phyloP scores from a whole-genome alignment of 768 basidiomycete species.

The Xerocomus brunneocitrinus region DNA sequence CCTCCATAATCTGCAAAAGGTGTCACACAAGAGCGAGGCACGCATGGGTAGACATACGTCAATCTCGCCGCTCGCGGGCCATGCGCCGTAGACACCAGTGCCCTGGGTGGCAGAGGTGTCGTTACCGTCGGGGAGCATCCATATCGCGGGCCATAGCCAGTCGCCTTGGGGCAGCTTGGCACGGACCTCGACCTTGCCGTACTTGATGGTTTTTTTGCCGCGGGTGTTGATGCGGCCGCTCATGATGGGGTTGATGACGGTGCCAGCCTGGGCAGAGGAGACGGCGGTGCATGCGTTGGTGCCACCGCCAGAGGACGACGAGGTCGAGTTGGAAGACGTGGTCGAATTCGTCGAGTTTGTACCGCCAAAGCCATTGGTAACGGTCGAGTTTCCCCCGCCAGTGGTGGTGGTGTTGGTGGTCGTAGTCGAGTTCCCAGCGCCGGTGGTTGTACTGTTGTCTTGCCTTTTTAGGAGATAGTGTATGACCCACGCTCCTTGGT shows the following conservation, averaged over 20 bases:
- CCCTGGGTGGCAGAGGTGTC: conserved; percentile 14
- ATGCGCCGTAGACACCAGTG: conserved; percentile 30
- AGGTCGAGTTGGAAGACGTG: conserved; percentile 25
- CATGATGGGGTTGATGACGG: conserved; percentile 50
- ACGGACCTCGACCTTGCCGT: conserved; percentile 53
- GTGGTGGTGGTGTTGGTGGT: not conserved
- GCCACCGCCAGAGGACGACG: conserved; percentile 14
- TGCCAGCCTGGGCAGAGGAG: conserved; percentile 31
- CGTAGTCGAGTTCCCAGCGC: not conserved
- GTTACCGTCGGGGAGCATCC: conserved; percentile 29
- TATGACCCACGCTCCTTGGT: conserved; percentile 24
- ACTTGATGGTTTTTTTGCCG: conserved; percentile 44
- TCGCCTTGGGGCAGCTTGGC: conserved; percentile 60
- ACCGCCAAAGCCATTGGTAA: not conserved
- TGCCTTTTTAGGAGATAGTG: conserved; percentile 24
- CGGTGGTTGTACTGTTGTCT: conserved; percentile 3
- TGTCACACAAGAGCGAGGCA: not conserved
- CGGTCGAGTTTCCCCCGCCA: conserved; percentile 3
- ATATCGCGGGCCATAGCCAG: conserved; percentile 34
- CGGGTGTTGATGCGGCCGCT: conserved; percentile 52
- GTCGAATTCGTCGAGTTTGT: conserved; percentile 23
- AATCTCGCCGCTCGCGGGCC: conserved; percentile 56
- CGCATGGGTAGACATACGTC: conserved; percentile 39
- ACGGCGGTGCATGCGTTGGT: conserved; percentile 39
- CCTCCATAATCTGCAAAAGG: conserved; percentile 47